A percentile compares a stretch with the other conserved stretches of the same genome.
Evolutionary conservation across 2,329 filamentous ascomycete species (phyloP).

Genomic region (Nothopassalora personata): DNA sequence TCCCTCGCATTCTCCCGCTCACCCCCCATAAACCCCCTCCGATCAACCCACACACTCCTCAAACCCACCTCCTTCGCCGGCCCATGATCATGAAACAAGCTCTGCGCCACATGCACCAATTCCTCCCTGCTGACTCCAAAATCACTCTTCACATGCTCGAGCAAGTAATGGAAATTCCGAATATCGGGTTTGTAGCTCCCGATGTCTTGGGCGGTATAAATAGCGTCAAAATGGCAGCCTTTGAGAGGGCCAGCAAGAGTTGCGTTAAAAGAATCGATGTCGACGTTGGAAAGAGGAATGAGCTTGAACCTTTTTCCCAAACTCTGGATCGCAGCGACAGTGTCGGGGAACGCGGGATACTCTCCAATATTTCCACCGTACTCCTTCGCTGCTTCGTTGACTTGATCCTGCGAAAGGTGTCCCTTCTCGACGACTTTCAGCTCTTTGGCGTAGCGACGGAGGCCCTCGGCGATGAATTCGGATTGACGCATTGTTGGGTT

Average conservation of each 20-base stretch:
- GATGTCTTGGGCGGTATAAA: conserved; percentile 63
- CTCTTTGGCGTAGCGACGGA: conserved; percentile 28
- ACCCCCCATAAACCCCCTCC: conserved; percentile 47
- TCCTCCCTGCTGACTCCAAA: conserved; percentile 54
- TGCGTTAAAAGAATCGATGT: conserved; percentile 48
- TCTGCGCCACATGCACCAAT: conserved; percentile 64
- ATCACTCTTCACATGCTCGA: conserved; percentile 48
- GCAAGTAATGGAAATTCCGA: conserved; percentile 62
- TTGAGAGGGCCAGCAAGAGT: conserved; percentile 48
- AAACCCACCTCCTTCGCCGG: conserved; percentile 58
- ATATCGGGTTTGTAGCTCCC: conserved; percentile 65
- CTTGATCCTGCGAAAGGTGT: conserved; percentile 42
- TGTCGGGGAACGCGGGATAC: conserved; percentile 57
- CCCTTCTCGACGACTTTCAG: conserved; percentile 46
- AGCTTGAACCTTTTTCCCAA: conserved; percentile 53
- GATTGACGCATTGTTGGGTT: conserved; percentile 58
- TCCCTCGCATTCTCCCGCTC: conserved; percentile 34
- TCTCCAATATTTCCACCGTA: conserved; percentile 51
- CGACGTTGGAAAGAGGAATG: conserved; percentile 57
- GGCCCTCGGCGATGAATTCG: conserved; percentile 41
- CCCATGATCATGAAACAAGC: conserved; percentile 61
- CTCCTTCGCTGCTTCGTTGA: conserved; percentile 38
- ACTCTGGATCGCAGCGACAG: conserved; percentile 47
- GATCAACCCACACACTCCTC: conserved; percentile 60
- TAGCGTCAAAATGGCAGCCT: conserved; percentile 34